Base-by-base conservation (phyloP, 2,329 filamentous ascomycete species). In the Ophiostoma ips region DNA sequence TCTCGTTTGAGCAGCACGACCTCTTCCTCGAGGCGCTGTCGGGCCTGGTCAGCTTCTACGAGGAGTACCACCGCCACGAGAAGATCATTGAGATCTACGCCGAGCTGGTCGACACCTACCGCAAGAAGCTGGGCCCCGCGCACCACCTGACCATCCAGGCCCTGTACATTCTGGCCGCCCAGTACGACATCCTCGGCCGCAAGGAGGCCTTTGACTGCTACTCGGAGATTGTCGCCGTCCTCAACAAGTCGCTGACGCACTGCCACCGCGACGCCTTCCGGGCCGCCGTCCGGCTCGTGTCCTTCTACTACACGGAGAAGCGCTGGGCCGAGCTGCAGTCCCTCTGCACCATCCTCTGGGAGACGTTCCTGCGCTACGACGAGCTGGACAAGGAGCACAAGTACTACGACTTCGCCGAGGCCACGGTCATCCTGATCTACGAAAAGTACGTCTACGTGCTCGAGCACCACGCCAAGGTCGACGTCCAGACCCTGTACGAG, bases 361-460 rank as follows among this genome's bases (percentile, higher is more conserved):
- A 69, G 41, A 69, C 66, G 0, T 63, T 71, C 40, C 59, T 70
- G 15, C 62, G 65, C 5, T 66, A 70, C 41, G 64, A 69, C 18
- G 64, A 37, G 62, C 15, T 64, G 65, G 51, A 60, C 64, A 33
- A 19, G 3, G 35, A 41, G 2, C 18, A 41, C 18, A 12, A 16
- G 13, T 2, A n/a, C 10, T 48, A 46, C 24, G 58, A 56, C 16
- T 65, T 70, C 38, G 67, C 70, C 1, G 67, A 69, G 37, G 64
- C 66, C 18, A 56, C 69, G 19, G 60, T 73, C 3, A 65, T 69
- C 51, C 64, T 71, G 53, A 64, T 73, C 46, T 71, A 70, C 55
- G 59, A 64, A 19, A 68, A 67, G 34, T 75, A 75, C 58, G 64
- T 66, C 43, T 64, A 68, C 34, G 66, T 72, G n/a, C 56, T 75